Evolutionary conservation across 305 asterid genomes (phyloP).

Genomic region (Solanum hybrid): DNA sequence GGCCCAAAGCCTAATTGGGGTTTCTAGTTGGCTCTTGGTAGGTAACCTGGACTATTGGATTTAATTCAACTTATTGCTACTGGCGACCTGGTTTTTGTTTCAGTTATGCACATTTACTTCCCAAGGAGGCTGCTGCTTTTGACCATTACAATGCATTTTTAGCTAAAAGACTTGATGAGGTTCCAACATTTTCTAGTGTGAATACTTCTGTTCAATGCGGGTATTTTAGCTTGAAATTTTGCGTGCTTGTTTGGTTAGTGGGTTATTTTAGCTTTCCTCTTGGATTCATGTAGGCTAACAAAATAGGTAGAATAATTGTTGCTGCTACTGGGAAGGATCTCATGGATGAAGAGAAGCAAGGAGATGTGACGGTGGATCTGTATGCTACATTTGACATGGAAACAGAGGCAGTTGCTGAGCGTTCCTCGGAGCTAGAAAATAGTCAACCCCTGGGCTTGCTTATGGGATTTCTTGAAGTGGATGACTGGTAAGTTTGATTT

Average conservation of each 20-base stretch:
- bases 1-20: not conserved
- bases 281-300: constrained; percentile 61
- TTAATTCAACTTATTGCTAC: not conserved
- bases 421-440: constrained; percentile 66
- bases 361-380: constrained; percentile 93
- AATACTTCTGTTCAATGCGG: not conserved
- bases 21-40: not conserved
- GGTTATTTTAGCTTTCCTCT: not conserved
- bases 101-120: constrained; percentile 92
- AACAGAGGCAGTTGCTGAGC: constrained; percentile 60
- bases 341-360: constrained; percentile 97
- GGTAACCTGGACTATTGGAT: not conserved
- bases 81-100: constrained; percentile 10
- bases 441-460: constrained; percentile 85
- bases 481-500: constrained; percentile 67
- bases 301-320: constrained; percentile 93
- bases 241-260: not conserved
- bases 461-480: constrained; percentile 92
- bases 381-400: constrained; percentile 84
- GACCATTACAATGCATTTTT: constrained; percentile 70
- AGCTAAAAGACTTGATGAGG: constrained; percentile 96
- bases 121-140: constrained; percentile 91
- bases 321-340: constrained; percentile 99
- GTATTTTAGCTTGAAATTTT: not conserved
- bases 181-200: constrained; percentile 13